Evolutionary conservation across 1,284 basidiomycete genomes (phyloP).

Genomic region (Naganishia sp.): DNA sequence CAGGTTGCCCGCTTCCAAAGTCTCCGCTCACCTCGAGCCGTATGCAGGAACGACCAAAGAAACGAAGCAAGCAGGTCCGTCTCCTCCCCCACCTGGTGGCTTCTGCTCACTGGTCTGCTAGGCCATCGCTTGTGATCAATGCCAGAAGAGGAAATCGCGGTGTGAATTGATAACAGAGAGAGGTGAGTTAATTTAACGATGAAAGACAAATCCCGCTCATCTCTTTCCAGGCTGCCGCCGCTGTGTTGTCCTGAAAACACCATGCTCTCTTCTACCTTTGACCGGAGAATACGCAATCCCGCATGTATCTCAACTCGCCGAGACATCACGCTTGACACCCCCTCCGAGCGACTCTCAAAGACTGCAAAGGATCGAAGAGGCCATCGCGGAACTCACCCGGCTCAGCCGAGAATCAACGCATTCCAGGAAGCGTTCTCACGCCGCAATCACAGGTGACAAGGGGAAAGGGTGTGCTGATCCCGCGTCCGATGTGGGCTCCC

Average conservation of each 20-base stretch:
- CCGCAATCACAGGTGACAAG: not conserved
- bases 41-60: slow-evolving; percentile 7
- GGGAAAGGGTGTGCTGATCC: not conserved
- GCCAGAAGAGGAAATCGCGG: slow-evolving; percentile 17
- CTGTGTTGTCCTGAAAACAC: slow-evolving; percentile 11
- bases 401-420: slow-evolving; percentile 6
- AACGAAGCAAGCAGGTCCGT: slow-evolving; percentile 24
- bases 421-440: not conserved
- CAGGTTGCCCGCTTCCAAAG: too few species aligned
- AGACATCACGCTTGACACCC: not conserved
- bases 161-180: slow-evolving; percentile 15
- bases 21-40: too few species aligned
- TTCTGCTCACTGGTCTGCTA: slow-evolving; percentile 3
- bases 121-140: slow-evolving; percentile 18
- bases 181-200: not conserved
- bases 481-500: not conserved
- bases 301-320: not conserved
- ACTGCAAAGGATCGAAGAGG: slow-evolving; percentile 11
- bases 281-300: not conserved
- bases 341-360: slow-evolving; percentile 1
- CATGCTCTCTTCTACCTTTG: slow-evolving; percentile 7
- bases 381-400: slow-evolving; percentile 9
- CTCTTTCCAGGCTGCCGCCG: slow-evolving; percentile 6
- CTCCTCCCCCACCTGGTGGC: not conserved
- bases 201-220: not conserved